Base-by-base conservation (phyloP, 116 monocot genomes). In the Posidonia oceanica region DNA sequence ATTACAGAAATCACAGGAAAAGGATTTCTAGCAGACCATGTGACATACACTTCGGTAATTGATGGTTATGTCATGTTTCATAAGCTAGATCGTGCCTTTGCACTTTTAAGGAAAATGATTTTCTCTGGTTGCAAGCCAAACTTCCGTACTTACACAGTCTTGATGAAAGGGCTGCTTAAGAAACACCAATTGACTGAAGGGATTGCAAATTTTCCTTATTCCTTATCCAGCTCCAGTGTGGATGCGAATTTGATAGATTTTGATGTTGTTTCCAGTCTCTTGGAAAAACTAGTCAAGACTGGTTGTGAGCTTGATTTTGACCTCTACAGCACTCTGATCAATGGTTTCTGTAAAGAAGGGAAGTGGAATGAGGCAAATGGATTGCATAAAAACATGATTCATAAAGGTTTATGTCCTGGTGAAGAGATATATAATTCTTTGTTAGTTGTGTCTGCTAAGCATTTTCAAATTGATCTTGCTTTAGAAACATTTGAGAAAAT, bases 291-390 rank as follows among this genome's bases (percentile, higher is more conserved):
- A 71, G 65, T 57, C 64, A 84, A 86, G 39, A 76, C 56, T 66
- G 91, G 86, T 40, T 75, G 53, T 65, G 69, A 79, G 36, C 37
- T 79, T 57, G 68, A 71, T 74, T 39, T 52, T 59, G 71, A 82
- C 65, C 42, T 75, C 11, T 84, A 82, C 37, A 73, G 74, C 37
- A 86, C 78, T 70, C 17, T 94, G 38, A 66, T 76, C 7, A 69
- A 53, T 69, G 86, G 88, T 77, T 78, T 94, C 51, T 86, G 88
- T 79, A 77, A 63, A 76, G 84, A 90, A 77, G 88, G 86, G 18
- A 83, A 59, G 44, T 88, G 88, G 94, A 70, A 77, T 68, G 94
- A 86, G 69, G 89, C 83, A 76, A 59, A 81, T 80, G 75, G 76
- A 63, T 79, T 94, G 74, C 40, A 78, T 22, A 75, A 63, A 68